Base-by-base conservation (phyloP, 495 filamentous ascomycete genomes). In the Neurospora sp. region DNA sequence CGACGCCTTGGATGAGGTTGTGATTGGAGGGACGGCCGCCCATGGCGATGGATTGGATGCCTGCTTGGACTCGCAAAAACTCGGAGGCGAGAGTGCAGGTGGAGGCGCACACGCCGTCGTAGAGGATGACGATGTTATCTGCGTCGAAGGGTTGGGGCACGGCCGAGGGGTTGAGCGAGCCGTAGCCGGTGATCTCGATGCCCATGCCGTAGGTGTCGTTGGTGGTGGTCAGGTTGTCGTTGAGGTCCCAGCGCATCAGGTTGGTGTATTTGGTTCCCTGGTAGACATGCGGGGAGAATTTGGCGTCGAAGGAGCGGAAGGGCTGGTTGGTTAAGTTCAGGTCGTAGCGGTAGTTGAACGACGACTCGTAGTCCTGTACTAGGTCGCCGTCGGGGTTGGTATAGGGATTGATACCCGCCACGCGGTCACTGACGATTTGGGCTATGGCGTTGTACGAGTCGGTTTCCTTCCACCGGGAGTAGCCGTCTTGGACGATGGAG, bases 1-100 rank as follows among this genome's bases (percentile, higher is more conserved):
- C 88, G n/a, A 89, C 82, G 20, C 82, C 86, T 80, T 90, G 89
- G 78, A 90, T 90, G 18, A 80, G 78, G 16, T 81, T 80, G 8
- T 79, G 75, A 69, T 76, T 77, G 4, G 87, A 77, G 4, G 87
- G 84, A 11, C 88, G 84, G 20, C 89, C 89, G 20, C 89, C 89
- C 70, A 89, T 82, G 12, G 85, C 83, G 69, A 90, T 84, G 16
- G 84, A 85, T 74, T 86, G 86, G 5, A 91, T 85, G 35, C 83
- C 84, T 12, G 76, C 87, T 76, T 87, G 83, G 66, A 84, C 78
- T 5, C 85, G 84, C 82, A 90, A 84, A 20, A 89, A 80, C 72
- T 89, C 85, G 31, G 82, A 79, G 76, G 89, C 89, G 74, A 89
- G 82, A 8, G 85, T 84, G 78, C 89, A 91, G 16, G 88, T 89